A percentile compares a stretch with the other conserved stretches of the same genome.
phyloP scores from a whole-genome alignment of 2,329 filamentous ascomycete genomes.

The Metarhizium humberi region DNA sequence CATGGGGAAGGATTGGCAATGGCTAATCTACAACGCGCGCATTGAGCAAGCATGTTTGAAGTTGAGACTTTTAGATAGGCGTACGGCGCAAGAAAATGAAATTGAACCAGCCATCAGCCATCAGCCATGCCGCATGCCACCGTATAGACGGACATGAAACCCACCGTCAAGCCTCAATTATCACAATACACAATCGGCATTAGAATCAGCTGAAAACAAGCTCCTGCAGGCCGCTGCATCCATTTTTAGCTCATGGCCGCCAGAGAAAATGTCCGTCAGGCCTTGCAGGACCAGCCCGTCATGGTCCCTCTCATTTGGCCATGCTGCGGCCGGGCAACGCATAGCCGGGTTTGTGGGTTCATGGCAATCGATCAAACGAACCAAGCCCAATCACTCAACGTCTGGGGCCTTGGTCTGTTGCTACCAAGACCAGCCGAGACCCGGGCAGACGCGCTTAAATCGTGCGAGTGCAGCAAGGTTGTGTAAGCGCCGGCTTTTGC shows the following conservation, averaged over 20 bases:
- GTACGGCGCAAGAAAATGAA: slow-evolving; percentile 27
- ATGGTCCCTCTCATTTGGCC: neutral
- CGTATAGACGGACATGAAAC: neutral
- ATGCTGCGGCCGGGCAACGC: neutral
- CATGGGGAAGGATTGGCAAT: neutral
- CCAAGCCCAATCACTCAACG: slow-evolving; percentile 3
- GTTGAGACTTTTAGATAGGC: slow-evolving; percentile 29
- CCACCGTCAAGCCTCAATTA: neutral
- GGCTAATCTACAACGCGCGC: neutral
- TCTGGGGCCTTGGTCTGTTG: neutral
- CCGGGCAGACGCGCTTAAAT: neutral
- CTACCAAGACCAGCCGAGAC: neutral
- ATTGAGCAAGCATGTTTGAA: slow-evolving; percentile 17
- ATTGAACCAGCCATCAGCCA: slow-evolving; percentile 18
- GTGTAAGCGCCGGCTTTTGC: slow-evolving; percentile 4
- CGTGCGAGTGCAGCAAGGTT: neutral
- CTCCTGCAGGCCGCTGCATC: neutral
- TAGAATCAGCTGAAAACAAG: neutral
- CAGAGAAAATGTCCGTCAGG: neutral
- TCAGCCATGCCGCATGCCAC: neutral
- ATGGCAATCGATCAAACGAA: neutral
- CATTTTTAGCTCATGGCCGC: neutral
- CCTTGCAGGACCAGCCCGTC: neutral
- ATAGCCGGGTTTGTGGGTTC: neutral
- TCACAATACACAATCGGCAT: neutral